These are phyloP conservation scores for Phytophthora aleatoria DNA, from an alignment of 352 stramenopile genomes.

Conservation along the genomic window DNA sequence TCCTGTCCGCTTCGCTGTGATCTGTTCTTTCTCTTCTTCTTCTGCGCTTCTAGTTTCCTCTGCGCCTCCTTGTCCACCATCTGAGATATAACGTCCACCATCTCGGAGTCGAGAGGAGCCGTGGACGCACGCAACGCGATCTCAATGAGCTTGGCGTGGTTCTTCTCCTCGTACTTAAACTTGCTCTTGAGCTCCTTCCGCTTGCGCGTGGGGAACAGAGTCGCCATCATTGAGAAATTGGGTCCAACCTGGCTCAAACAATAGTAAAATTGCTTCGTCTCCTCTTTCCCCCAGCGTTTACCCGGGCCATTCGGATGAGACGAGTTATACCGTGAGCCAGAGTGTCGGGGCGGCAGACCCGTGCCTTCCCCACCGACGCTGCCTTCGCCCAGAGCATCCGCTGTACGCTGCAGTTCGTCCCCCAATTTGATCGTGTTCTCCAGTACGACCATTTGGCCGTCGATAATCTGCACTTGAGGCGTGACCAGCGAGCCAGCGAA, in stretches of 20 bases:
- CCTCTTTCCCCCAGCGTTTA: conserved; percentile 76
- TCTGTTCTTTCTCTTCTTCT: conserved; percentile 39
- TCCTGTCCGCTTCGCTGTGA: conserved; percentile 21
- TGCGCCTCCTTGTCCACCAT: conserved; percentile 79
- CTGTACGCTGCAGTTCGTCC: conserved; percentile 43
- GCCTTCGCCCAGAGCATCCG: conserved; percentile 39
- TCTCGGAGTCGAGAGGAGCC: conserved; percentile 78
- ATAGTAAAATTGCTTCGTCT: conserved; percentile 91
- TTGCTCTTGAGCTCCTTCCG: conserved; percentile 88
- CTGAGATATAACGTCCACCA: conserved; percentile 78
- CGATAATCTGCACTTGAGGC: conserved; percentile 81
- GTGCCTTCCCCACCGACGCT: conserved; percentile 24
- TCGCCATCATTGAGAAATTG: conserved; percentile 90
- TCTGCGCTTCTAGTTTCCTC: conserved; percentile 47
- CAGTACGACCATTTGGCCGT: conserved; percentile 86
- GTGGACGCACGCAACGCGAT: conserved; percentile 76
- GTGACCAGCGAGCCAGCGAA: conserved; percentile 74
- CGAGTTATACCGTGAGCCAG: conserved; percentile 45
- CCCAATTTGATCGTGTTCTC: conserved; percentile 72
- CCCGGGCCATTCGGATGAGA: conserved; percentile 50
- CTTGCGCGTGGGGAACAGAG: conserved; percentile 81
- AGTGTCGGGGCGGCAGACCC: conserved; percentile 39
- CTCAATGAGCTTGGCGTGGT: conserved; percentile 74
- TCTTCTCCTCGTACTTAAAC: conserved; percentile 89
- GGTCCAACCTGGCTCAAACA: conserved; percentile 82